Evolutionary conservation across 169 alveolate genomes (phyloP).

Genomic region (Eimeria necatrix): DNA sequence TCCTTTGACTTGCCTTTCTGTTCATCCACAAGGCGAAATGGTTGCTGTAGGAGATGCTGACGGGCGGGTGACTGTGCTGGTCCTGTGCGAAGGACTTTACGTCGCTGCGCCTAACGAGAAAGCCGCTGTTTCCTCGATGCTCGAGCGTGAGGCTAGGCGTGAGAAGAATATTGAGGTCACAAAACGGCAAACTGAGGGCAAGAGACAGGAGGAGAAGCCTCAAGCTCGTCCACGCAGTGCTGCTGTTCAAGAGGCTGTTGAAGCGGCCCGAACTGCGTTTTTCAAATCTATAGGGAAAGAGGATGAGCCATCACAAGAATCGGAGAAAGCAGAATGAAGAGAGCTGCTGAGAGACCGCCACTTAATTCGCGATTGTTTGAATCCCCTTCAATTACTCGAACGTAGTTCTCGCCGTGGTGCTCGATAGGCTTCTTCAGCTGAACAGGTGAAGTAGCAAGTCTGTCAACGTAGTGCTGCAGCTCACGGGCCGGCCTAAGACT

Average conservation of each 20-base stretch:
- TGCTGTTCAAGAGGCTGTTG: slow-evolving; percentile 60
- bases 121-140: slow-evolving; percentile 88
- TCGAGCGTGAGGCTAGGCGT: slow-evolving; percentile 94
- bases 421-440: too few species aligned
- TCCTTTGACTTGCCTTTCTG: slow-evolving; percentile 61
- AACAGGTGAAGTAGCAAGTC: too few species aligned
- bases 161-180: slow-evolving; percentile 93
- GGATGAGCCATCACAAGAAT: too few species aligned
- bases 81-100: slow-evolving; percentile 92
- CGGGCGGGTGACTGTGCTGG: slow-evolving; percentile 94
- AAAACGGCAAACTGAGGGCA: slow-evolving; percentile 83
- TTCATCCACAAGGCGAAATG: slow-evolving; percentile 84
- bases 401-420: too few species aligned
- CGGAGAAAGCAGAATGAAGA: too few species aligned
- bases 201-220: slow-evolving; percentile 89
- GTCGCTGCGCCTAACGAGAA: slow-evolving; percentile 89
- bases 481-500: too few species aligned
- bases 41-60: slow-evolving; percentile 96
- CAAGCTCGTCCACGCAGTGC: slow-evolving; percentile 42
- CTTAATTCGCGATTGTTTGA: too few species aligned
- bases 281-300: background rate
- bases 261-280: slow-evolving; percentile 45
- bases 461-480: too few species aligned
- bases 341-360: too few species aligned
- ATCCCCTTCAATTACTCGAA: too few species aligned